Base-by-base conservation (phyloP, 495 filamentous ascomycete species). In the Aspergillus steynii region DNA sequence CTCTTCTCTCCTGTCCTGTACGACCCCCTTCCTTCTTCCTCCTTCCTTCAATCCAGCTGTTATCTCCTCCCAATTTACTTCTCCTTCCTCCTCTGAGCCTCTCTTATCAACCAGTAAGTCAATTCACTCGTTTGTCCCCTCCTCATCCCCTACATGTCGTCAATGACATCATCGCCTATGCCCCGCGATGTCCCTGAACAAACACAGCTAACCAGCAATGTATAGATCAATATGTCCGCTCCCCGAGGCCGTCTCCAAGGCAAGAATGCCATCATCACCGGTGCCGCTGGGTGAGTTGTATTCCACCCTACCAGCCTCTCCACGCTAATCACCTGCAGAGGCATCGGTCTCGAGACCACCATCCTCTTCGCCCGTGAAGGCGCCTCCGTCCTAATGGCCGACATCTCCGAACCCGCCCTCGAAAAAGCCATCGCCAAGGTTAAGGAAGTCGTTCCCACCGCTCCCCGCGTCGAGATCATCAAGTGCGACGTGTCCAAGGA, bases 281-380 rank as follows among this genome's bases (percentile, higher is more conserved):
- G 93, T 62, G 93, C 89, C 45, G 93, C 91, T 61, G 90, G 93
- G 92, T 96, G 84, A 67, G 86, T 83, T 20, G 20, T 20, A 20
- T 20, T 20, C 20, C 20, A 20, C 20, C 20, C 20, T 20, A 20
- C 20, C 20, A 20, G 20, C 20, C 20, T 20, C 20, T 20, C 20
- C 20, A 20, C 20, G 20, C 20, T 20, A 20, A 20, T 20, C 31
- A 60, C 47, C 26, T 12, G 50, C 62, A 96, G 93, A 60, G 95
- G 95, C 60, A 99, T 99, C 64, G 95, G 95, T 60, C 90, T 99
- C 47, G 93, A 99, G 76, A 98, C 95, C 9, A 84, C 85, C 52
- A 92, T 98, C 67, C 90, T 98, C 55, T 94, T 99, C 66, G 88
- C 86, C 52, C 88, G 89, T 61, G 93, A 99, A 79, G 95, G 93